phyloP scores from a whole-genome alignment of 2,329 filamentous ascomycete species.

The Daldinia sp. region DNA sequence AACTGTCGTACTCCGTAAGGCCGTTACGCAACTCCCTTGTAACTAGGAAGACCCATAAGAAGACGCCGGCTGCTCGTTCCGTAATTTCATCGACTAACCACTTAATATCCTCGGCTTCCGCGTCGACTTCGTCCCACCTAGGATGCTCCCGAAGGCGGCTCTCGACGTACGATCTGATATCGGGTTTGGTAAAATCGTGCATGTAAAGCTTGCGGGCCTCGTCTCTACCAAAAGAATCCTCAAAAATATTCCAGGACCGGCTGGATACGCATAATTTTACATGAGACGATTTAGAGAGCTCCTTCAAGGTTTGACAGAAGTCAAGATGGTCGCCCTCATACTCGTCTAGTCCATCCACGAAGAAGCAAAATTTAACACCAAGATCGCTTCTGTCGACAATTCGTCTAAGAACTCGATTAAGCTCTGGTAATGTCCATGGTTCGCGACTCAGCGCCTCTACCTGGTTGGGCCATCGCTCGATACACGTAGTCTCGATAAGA shows the following conservation, averaged over 20 bases:
- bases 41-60: conserved; percentile 9
- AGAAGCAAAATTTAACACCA: neutral
- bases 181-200: conserved; percentile 1
- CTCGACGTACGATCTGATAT: neutral
- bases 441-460: neutral
- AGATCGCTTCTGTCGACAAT: neutral
- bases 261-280: conserved; percentile 30
- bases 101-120: neutral
- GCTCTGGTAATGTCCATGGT: neutral
- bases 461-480: neutral
- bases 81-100: neutral
- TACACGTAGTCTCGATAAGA: neutral
- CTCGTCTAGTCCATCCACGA: conserved; percentile 23
- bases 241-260: conserved; percentile 27
- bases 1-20: conserved; percentile 1
- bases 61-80: neutral
- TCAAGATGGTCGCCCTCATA: conserved; percentile 22
- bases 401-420: neutral
- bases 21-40: neutral
- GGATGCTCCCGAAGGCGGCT: neutral
- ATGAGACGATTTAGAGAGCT: conserved; percentile 11
- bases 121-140: neutral
- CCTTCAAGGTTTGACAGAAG: conserved; percentile 7
- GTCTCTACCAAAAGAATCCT: neutral
- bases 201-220: neutral